Evolutionary conservation across 768 basidiomycete species (phyloP).

Genomic region (Basidioascus undulatus): DNA sequence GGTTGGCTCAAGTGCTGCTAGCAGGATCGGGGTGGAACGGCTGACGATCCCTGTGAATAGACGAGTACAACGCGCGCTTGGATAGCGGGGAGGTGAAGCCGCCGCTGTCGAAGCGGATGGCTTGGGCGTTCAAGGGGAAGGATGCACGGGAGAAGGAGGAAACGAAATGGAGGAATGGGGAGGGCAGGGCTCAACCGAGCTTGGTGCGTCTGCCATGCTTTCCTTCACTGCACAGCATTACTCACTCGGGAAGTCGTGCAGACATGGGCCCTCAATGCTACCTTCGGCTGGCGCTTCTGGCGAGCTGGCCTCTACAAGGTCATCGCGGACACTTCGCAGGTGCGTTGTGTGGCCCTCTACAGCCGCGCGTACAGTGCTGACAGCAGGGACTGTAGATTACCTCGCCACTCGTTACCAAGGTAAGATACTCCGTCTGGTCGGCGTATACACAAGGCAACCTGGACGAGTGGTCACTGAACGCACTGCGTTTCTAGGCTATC

Average conservation of each 20-base stretch:
- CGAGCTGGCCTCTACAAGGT: constrained; percentile 37
- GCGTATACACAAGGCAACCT: not conserved
- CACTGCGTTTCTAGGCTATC: constrained; percentile 26
- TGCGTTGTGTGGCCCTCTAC: too few species aligned
- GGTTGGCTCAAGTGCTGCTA: too few species aligned
- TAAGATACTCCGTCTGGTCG: constrained; percentile 14
- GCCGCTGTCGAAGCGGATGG: constrained; percentile 23
- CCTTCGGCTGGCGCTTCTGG: constrained; percentile 60
- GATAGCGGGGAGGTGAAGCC: constrained; percentile 39
- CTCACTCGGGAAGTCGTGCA: not conserved
- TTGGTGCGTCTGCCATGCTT: too few species aligned
- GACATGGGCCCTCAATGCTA: constrained; percentile 57
- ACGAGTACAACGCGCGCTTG: constrained; percentile 45
- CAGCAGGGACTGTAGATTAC: constrained; percentile 46
- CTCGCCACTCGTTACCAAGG: constrained; percentile 56
- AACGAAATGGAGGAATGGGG: too few species aligned
- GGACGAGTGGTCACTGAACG: not conserved
- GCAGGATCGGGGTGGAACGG: too few species aligned
- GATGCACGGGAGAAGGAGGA: constrained; percentile 36
- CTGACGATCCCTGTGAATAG: too few species aligned
- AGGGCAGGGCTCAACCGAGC: too few species aligned
- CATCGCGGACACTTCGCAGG: constrained; percentile 46
- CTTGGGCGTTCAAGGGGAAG: constrained; percentile 34
- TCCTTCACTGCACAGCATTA: not conserved
- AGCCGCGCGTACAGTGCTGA: too few species aligned